Evolutionary conservation across 75 land plant species (phyloP), one percentile per base, ranked within the genome.

Genomic region (Selaginella tamariscina): DNA sequence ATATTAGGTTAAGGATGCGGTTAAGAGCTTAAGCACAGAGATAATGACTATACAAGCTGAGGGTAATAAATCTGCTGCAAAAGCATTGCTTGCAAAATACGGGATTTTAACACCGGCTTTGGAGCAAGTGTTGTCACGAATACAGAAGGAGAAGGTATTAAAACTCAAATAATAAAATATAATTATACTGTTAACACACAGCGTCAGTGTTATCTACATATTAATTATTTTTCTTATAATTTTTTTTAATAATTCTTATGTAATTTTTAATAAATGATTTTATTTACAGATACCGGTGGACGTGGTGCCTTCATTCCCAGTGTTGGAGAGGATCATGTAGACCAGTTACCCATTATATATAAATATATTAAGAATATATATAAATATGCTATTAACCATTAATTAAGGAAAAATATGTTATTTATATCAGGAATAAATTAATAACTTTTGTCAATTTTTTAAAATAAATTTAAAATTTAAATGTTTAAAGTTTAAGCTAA

Each of bases 21-120:
- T 83, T 56, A 86, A 84, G 63, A 77, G 82, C 70, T 65, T 91
- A 32, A 84, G 94, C 63, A 80, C 80, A 27, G 82, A 78, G 59
- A 86, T 91, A 56, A 72, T 91, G 44, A 88, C 83, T 2, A 75
- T 88, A 56, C 94, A 91, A 55, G 97, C 94, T 66, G 74, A 57
- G 69, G 97, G 97, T 56, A 83, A 88, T 74, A 88, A 91, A 72
- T 57, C 64, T 24, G 86, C 82, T 29, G 94, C 89, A 22, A 67
- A 66, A 27, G 65, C 69, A 27, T 73, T 91, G 64, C 76, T 91
- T 54, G 63, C 76, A 56, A 78, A 76, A 32, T 85, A 91, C 56
- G 78, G 77, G 24, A 65, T 2, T 23, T 54, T 83, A 55, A 83
- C 89, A 33, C 74, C 81, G 11, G 80, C 83, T 56, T 67, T 91